phyloP scores from a whole-genome alignment of 164 flowering plant species.

The Kalanchoe fedtschenkoi region DNA sequence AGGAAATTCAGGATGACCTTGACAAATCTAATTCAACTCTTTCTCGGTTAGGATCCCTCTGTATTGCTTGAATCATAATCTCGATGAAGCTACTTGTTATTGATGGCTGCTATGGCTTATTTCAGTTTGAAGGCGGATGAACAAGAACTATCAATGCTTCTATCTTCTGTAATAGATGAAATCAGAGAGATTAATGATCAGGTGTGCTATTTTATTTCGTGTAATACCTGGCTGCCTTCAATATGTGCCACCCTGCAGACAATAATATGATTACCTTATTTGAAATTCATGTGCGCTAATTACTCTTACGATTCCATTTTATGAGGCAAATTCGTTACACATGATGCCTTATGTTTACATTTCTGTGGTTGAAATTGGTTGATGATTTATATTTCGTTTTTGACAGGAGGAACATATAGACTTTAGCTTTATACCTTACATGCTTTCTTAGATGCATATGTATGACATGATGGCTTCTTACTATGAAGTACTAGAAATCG shows the following conservation, averaged over 20 bases:
- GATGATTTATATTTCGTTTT: no score
- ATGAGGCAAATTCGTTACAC: no score
- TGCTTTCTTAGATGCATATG: no score
- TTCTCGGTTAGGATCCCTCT: constrained; percentile 31
- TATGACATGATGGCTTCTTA: no score
- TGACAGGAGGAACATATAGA: no score
- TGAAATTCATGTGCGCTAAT: no score
- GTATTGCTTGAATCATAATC: background rate
- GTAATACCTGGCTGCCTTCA: background rate
- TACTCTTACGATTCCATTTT: no score
- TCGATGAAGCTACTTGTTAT: background rate
- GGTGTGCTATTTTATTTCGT: constrained; percentile 22
- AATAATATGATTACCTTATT: no score
- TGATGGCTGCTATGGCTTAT: background rate
- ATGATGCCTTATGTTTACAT: no score
- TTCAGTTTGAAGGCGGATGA: constrained; percentile 70
- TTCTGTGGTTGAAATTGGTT: no score
- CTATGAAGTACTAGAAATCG: no score
- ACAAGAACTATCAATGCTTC: constrained; percentile 24
- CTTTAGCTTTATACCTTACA: no score
- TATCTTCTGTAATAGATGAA: constrained; percentile 23
- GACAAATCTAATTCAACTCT: constrained; percentile 30
- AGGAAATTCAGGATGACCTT: constrained; percentile 38
- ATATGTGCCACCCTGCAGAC: background rate
- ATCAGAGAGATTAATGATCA: constrained; percentile 21